Conservation (phyloP, 1,284 basidiomycete genomes). For the Leccinum solheimii region DNA sequence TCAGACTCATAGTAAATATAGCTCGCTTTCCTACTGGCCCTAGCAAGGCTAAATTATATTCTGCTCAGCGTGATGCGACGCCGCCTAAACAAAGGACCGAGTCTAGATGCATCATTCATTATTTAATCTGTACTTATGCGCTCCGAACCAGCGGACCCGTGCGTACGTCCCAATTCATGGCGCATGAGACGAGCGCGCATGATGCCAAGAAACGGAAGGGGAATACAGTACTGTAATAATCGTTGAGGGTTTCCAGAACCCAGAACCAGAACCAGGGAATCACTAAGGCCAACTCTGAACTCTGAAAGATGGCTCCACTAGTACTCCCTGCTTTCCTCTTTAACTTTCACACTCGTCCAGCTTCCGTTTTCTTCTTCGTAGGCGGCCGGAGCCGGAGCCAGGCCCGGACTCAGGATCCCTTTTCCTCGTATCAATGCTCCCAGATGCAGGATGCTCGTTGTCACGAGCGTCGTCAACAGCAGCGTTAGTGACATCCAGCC, state of each 20-base stretch:
- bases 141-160: not conserved
- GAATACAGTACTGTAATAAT: not conserved
- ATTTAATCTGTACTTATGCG: not conserved
- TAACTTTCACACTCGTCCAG: slow-evolving; percentile 18
- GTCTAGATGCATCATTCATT: not conserved
- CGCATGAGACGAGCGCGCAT: not conserved
- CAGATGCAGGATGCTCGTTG: not conserved
- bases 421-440: too few relatives aligned
- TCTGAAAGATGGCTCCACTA: not conserved
- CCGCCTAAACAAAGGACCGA: not conserved
- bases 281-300: not conserved
- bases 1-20: not conserved
- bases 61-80: not conserved
- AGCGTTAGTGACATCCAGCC: not conserved
- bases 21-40: not conserved
- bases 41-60: not conserved
- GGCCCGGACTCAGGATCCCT: not conserved
- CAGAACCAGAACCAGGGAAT: not conserved
- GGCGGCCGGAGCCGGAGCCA: slow-evolving; percentile 5
- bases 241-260: not conserved
- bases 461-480: not conserved
- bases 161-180: not conserved
- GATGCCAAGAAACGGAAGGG: not conserved
- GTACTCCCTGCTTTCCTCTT: not conserved
- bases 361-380: slow-evolving; percentile 26